These are phyloP conservation scores for Paramecium primaurelia DNA, from an alignment of 73 alveolate species.

Conservation along the genomic window DNA sequence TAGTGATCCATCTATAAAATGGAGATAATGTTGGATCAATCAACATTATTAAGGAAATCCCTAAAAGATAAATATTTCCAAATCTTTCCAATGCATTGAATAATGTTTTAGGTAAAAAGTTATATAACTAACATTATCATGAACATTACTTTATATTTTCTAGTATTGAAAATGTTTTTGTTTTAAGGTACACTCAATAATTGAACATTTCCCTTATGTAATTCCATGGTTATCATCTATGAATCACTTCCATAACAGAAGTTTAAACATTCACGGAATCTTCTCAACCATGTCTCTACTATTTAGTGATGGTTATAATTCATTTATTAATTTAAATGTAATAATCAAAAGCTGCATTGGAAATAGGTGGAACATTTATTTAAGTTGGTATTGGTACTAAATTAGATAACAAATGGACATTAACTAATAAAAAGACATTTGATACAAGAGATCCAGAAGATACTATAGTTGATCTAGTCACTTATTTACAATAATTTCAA, in stretches of 20 bases:
- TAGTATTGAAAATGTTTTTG: background rate
- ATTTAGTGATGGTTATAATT: background rate
- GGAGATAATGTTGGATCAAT: conserved; percentile 50
- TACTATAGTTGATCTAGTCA: background rate
- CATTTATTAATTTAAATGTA: background rate
- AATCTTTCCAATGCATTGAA: background rate
- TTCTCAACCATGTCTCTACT: background rate
- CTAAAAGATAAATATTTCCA: conserved; percentile 48
- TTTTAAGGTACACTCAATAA: conserved; percentile 15
- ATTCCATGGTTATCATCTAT: conserved; percentile 41
- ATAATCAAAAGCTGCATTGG: conserved; percentile 2
- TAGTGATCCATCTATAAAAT: conserved; percentile 16
- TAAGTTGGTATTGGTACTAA: conserved; percentile 35
- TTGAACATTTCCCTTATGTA: background rate
- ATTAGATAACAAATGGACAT: background rate
- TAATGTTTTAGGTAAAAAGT: conserved; percentile 42
- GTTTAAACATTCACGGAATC: background rate
- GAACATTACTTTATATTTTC: background rate
- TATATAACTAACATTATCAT: background rate
- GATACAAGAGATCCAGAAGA: background rate
- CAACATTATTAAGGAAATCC: conserved; percentile 46
- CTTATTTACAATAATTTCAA: background rate
- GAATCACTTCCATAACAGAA: background rate
- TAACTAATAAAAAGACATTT: background rate
- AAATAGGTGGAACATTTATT: conserved; percentile 50